These are phyloP conservation scores for Metroxylon sagu DNA, from an alignment of 176 grass and related monocot species.

Conservation along the genomic window DNA sequence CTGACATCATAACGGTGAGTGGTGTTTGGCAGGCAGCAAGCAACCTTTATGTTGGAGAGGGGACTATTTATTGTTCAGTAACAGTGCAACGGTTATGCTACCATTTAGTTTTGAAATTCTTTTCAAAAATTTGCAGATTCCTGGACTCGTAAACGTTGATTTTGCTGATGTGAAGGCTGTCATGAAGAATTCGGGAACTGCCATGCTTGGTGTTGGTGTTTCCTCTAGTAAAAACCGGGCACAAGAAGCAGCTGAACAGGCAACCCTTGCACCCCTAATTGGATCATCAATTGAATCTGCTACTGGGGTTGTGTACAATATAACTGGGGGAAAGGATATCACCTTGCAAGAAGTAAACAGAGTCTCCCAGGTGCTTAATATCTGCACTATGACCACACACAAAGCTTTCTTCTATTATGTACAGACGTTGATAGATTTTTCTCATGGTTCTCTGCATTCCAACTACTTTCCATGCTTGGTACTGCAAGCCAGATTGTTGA, in stretches of 20 bases:
- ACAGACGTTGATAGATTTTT: no score
- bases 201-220: slow-evolving; percentile 85
- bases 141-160: slow-evolving; percentile 94
- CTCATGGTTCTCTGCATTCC: no score
- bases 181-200: slow-evolving; percentile 91
- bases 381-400: no score
- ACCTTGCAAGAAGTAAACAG: slow-evolving; percentile 98
- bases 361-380: slow-evolving; percentile 63
- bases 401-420: no score
- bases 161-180: slow-evolving; percentile 98
- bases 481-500: no score
- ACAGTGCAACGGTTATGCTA: no score
- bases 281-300: slow-evolving; percentile 90
- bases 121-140: slow-evolving; percentile 48
- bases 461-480: no score
- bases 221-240: slow-evolving; percentile 90
- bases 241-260: slow-evolving; percentile 96
- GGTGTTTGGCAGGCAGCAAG: neutral
- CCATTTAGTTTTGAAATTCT: neutral
- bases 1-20: slow-evolving; percentile 88
- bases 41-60: no score
- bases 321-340: slow-evolving; percentile 91
- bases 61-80: no score
- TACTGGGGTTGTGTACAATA: slow-evolving; percentile 90
- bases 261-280: slow-evolving; percentile 85